phyloP scores from a whole-genome alignment of 345 rosid species.

The Sisymbrium altissimum region DNA sequence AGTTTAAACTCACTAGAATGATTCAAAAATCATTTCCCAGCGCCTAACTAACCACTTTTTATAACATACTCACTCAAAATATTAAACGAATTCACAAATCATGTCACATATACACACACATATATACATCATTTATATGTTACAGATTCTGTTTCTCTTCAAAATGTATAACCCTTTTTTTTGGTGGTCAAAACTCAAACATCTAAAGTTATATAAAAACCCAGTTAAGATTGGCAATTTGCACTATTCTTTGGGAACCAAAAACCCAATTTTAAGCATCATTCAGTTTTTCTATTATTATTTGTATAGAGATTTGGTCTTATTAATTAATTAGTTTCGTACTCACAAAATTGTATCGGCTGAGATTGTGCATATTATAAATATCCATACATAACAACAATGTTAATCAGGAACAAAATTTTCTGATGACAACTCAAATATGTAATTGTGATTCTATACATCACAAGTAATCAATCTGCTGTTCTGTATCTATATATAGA shows the following conservation, averaged over 20 bases:
- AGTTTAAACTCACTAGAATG: neutral
- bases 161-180: neutral
- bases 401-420: neutral
- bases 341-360: neutral
- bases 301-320: neutral
- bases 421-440: neutral
- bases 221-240: neutral
- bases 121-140: neutral
- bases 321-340: neutral
- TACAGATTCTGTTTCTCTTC: neutral
- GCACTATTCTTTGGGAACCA: neutral
- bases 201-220: no score
- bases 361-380: neutral
- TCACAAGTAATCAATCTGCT: neutral
- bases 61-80: neutral
- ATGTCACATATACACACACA: no score
- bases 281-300: neutral
- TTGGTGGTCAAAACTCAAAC: no score
- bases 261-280: neutral
- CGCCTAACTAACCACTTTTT: neutral
- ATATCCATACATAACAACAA: neutral
- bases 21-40: neutral
- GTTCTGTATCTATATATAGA: neutral
- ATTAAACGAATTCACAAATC: neutral
- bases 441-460: neutral